Evolutionary conservation across 768 basidiomycete species (phyloP).

Genomic region (Calocybe indica): DNA sequence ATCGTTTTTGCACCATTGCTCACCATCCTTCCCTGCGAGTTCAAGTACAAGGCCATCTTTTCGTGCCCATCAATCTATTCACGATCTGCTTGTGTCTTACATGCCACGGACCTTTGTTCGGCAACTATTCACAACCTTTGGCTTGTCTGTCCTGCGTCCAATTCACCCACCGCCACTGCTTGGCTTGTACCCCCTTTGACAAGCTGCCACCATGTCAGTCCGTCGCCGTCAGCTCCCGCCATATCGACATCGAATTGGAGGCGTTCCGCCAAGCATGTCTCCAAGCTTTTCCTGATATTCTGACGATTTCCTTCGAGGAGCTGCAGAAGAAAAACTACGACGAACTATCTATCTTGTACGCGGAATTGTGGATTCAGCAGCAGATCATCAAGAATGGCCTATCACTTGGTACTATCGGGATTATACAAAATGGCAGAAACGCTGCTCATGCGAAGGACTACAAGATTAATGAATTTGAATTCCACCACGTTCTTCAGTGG

Average conservation of each 20-base stretch:
- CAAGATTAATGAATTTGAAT: constrained; percentile 47
- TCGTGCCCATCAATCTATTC: constrained; percentile 61
- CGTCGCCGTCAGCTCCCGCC: constrained; percentile 30
- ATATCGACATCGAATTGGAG: constrained; percentile 47
- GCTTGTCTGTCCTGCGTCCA: constrained; percentile 57
- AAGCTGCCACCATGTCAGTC: constrained; percentile 33
- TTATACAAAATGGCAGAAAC: constrained; percentile 30
- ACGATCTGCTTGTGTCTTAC: constrained; percentile 64
- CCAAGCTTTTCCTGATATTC: constrained; percentile 41
- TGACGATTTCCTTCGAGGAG: constrained; percentile 37
- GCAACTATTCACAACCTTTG: constrained; percentile 53
- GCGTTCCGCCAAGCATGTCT: constrained; percentile 53
- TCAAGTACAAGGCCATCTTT: constrained; percentile 38
- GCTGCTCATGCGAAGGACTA: constrained; percentile 22
- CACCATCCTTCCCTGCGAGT: constrained; percentile 8
- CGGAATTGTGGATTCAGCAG: constrained; percentile 60
- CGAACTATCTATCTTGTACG: constrained; percentile 58
- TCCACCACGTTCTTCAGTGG: constrained; percentile 45
- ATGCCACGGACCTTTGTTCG: constrained; percentile 74
- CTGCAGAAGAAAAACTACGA: constrained; percentile 51
- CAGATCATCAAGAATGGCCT: constrained; percentile 66
- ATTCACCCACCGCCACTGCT: constrained; percentile 55
- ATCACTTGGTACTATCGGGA: constrained; percentile 56
- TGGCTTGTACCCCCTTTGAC: constrained; percentile 14
- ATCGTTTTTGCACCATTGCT: constrained; percentile 48